Percentiles rank a stretch among this genome's conserved stretches.
phyloP scores from a whole-genome alignment of 176 grass and related monocot genomes.

The Carex cristatella region DNA sequence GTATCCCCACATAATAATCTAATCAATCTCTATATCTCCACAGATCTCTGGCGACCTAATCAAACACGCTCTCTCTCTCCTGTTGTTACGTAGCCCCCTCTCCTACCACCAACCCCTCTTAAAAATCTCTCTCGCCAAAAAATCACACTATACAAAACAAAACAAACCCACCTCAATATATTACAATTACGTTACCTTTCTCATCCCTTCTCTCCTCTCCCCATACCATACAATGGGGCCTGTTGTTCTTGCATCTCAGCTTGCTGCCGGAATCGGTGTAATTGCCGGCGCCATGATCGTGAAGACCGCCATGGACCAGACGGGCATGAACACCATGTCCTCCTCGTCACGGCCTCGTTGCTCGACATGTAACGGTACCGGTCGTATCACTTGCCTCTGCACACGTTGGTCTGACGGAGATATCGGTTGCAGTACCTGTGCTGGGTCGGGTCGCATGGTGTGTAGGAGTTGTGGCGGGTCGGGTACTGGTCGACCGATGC shows the following conservation, averaged over 20 bases:
- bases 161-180: background rate
- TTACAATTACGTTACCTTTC: background rate
- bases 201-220: background rate
- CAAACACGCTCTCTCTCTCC: conserved; percentile 22
- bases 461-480: conserved; percentile 85
- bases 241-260: conserved; percentile 56
- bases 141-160: background rate
- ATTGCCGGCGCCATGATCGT: conserved; percentile 67
- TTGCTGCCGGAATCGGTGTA: conserved; percentile 65
- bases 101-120: conserved; percentile 24
- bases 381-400: conserved; percentile 67
- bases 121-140: conserved; percentile 18
- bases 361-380: conserved; percentile 67
- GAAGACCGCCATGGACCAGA: conserved; percentile 37
- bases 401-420: conserved; percentile 89
- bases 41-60: conserved; percentile 9
- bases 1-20: background rate
- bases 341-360: conserved; percentile 57
- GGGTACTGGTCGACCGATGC: conserved; percentile 62
- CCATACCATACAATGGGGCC: conserved; percentile 41
- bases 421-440: conserved; percentile 69
- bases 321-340: conserved; percentile 23
- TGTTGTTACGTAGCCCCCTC: conserved; percentile 18
- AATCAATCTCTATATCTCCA: background rate
- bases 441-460: conserved; percentile 52